phyloP scores from a whole-genome alignment of 495 filamentous ascomycete species.

The Daldinia decipiens region DNA sequence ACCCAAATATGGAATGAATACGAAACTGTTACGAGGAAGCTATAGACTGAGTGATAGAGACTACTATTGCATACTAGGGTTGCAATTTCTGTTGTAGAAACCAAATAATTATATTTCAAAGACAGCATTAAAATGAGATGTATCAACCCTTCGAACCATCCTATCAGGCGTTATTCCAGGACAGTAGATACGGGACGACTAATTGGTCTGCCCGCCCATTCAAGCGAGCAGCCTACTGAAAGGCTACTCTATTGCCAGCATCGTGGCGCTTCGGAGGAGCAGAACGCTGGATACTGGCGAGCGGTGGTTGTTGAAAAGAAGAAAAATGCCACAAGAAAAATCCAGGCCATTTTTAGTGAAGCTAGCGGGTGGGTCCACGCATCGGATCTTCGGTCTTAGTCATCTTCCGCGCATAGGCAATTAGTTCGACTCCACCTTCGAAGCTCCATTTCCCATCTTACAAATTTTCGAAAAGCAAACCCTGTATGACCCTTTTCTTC shows the following conservation, averaged over 20 bases:
- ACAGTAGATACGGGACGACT: slow-evolving; percentile 95
- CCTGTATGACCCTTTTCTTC: slow-evolving; percentile 34
- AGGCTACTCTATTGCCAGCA: slow-evolving; percentile 60
- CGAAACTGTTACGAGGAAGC: background rate
- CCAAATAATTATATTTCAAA: background rate
- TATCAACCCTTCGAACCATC: slow-evolving; percentile 77
- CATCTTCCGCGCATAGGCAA: slow-evolving; percentile 12
- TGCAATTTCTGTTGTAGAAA: too few relatives aligned
- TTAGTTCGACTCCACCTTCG: slow-evolving; percentile 32
- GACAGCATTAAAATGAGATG: slow-evolving; percentile 40
- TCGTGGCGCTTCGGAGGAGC: slow-evolving; percentile 50
- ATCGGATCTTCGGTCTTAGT: slow-evolving; percentile 6
- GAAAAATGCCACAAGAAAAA: slow-evolving; percentile 36
- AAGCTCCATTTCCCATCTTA: slow-evolving; percentile 46
- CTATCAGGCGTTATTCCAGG: slow-evolving; percentile 82
- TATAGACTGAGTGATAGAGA: background rate
- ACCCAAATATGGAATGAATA: slow-evolving; percentile 30
- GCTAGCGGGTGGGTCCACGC: slow-evolving; percentile 14
- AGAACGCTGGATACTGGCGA: slow-evolving; percentile 55
- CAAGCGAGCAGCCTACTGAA: slow-evolving; percentile 74
- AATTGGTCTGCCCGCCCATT: slow-evolving; percentile 77
- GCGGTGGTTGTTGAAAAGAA: slow-evolving; percentile 61
- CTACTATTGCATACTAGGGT: background rate
- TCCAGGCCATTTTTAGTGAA: slow-evolving; percentile 9
- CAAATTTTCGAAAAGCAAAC: slow-evolving; percentile 50